Evolutionary conservation across 2,329 filamentous ascomycete genomes (phyloP), one percentile per base, ranked within the genome.

Genomic region (Xylariaceae sp.): DNA sequence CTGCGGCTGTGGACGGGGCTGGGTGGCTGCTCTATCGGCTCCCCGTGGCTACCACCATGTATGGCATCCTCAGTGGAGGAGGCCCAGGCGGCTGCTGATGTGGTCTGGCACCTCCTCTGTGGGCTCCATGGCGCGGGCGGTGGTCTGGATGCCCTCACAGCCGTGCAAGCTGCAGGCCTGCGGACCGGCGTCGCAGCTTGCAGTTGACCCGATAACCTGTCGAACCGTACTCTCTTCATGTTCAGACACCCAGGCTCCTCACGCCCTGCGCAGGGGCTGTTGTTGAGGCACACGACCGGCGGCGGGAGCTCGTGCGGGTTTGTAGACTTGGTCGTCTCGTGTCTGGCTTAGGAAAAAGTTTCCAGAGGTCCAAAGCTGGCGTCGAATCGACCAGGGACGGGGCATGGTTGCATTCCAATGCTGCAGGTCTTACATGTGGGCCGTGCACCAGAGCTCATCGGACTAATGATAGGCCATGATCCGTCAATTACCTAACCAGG

Each of bases 171-270:
- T 42, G 34, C 43, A 28, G 52, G 45, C 45, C 46, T 45, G 57
- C 65, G 63, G 55, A 59, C 57, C 36, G 64, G 59, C 28, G 62
- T 38, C 10, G 43, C 36, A 31, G 48, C 64, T 55, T 77, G 68
- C 64, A 74, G 64, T 65, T 75, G 76, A 55, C 67, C 64, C 53
- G 74, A 70, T 65, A 73, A 72, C 64, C 68, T 65, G 49, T 72
- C 67, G 52, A 77, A 54, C 50, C 71, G 66, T 69, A 80, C 64
- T 61, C 72, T 72, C 67, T 76, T 77, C 73, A 79, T 78, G 49
- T 52, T 46, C 16, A 24, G 27, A 34, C 36, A 35, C 34, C 38
- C 35, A 37, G 40, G 39, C 41, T 35, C 43, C 42, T 49, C 47
- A 44, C 44, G 44, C 49, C 52, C n/a, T n/a, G n/a, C n/a, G n/a